phyloP scores from a whole-genome alignment of 2,329 filamentous ascomycete genomes.

The Colletotrichum cuscutae region DNA sequence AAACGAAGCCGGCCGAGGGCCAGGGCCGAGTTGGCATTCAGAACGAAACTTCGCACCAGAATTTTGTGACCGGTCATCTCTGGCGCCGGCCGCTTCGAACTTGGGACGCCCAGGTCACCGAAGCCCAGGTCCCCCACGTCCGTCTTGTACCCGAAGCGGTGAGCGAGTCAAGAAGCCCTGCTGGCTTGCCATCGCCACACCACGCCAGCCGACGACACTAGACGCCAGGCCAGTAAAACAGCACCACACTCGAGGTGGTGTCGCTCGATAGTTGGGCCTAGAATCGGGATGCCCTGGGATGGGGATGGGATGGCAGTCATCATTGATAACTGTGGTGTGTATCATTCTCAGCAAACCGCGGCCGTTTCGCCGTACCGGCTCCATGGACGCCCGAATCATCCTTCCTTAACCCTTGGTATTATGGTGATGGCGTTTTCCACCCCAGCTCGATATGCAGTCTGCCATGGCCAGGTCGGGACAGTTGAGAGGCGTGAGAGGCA shows the following conservation, averaged over 20 bases:
- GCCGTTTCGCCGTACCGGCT: constrained; percentile 15
- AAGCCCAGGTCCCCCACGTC: constrained; percentile 7
- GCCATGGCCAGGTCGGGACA: neutral
- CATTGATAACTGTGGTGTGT: neutral
- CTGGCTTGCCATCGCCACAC: constrained; percentile 6
- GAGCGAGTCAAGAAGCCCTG: constrained; percentile 34
- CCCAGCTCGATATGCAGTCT: neutral
- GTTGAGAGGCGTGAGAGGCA: neutral
- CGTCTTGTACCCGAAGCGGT: constrained; percentile 31
- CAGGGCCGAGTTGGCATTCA: neutral
- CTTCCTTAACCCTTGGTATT: neutral
- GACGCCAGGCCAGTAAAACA: constrained; percentile 5
- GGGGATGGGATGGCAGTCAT: constrained; percentile 16
- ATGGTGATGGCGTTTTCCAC: neutral
- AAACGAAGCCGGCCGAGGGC: neutral
- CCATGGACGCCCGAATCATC: neutral
- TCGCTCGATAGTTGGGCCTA: constrained; percentile 5
- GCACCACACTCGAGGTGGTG: constrained; percentile 4
- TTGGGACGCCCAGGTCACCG: neutral
- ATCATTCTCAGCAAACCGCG: neutral
- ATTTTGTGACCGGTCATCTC: constrained; percentile 13
- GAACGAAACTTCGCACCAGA: neutral
- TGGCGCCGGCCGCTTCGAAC: neutral
- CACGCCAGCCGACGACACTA: constrained; percentile 15
- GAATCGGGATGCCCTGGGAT: constrained; percentile 13